phyloP scores from a whole-genome alignment of 2,329 filamentous ascomycete genomes.

The Emmonsiellopsis sp. region DNA sequence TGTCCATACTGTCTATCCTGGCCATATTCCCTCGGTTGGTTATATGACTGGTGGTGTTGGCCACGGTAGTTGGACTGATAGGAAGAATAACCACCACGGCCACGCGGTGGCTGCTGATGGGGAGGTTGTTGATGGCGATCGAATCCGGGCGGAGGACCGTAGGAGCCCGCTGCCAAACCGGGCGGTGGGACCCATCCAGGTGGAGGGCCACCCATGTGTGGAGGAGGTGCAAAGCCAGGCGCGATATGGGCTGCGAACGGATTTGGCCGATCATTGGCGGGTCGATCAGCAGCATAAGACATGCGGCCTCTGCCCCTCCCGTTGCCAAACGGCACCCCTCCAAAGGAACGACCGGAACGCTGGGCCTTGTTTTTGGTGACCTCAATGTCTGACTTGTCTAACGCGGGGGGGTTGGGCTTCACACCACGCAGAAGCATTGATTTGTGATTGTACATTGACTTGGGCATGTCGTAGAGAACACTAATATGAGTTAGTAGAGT shows the following conservation, averaged over 20 bases:
- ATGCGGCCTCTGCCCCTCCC: slow-evolving; percentile 40
- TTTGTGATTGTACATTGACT: slow-evolving; percentile 66
- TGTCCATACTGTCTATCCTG: slow-evolving; percentile 15
- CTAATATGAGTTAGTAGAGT: slow-evolving; percentile 38
- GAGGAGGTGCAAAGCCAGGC: slow-evolving; percentile 31
- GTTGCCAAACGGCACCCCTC: slow-evolving; percentile 54
- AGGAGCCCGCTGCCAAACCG: slow-evolving; percentile 19
- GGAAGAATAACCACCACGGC: slow-evolving; percentile 8
- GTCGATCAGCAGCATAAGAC: slow-evolving; percentile 41
- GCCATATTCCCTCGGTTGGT: slow-evolving; percentile 7
- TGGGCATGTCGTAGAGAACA: slow-evolving; percentile 78
- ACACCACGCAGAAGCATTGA: slow-evolving; percentile 88
- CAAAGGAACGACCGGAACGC: slow-evolving; percentile 59
- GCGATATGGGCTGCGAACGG: slow-evolving; percentile 41
- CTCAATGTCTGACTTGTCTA: slow-evolving; percentile 69
- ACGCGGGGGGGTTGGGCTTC: slow-evolving; percentile 59
- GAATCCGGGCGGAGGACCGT: slow-evolving; percentile 28
- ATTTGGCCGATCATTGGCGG: slow-evolving; percentile 28
- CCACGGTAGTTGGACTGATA: slow-evolving; percentile 6
- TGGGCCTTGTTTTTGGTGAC: slow-evolving; percentile 58
- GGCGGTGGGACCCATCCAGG: slow-evolving; percentile 6
- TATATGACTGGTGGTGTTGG: slow-evolving; percentile 6
- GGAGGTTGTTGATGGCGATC: slow-evolving; percentile 6
- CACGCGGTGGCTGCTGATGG: slow-evolving; percentile 6
- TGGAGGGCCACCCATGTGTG: slow-evolving; percentile 21